Base-by-base conservation (phyloP, 169 alveolate species). In the Eimeria praecox region DNA sequence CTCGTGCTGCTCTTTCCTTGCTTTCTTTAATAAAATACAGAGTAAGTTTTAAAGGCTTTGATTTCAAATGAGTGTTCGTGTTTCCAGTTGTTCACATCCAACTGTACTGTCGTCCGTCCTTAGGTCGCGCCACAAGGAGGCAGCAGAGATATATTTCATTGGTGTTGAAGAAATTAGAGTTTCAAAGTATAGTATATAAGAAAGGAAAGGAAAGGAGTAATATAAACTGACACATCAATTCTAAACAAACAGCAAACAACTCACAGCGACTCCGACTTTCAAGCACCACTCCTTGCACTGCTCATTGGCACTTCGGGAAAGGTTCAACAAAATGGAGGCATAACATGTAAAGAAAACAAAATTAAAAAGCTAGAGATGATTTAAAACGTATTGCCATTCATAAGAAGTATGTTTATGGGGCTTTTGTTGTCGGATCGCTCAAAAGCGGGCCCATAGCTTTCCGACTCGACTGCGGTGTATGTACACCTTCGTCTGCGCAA, bases 281-380 rank as follows among this genome's bases (percentile, higher is more conserved):
- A 9, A n/a, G 75, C 75, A 64, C 75, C n/a, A n/a, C n/a, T n/a
- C n/a, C n/a, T 64, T 64, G 75, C 8, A n/a, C 75, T 64, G 75
- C 75, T 64, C 75, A 64, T 22, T 35, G 40, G 40, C 40, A 22
- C 35, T 6, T 6, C 8, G 8, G 38, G 40, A n/a, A 64, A 27
- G 35, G 8, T 64, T 22, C 75, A 9, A 64, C 16, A 64, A 64
- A 64, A 64, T 8, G 75, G n/a, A 35, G 6, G 18, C 18, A 27
- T 40, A 64, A 8, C 6, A 16, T 3, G 75, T 8, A 64, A 64
- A 6, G 12, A 27, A 64, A 8, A 8, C 6, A n/a, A 64, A 9
- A 22, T 5, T 9, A 64, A 27, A 27, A 20, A 64, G n/a, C 2
- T 2, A 27, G 8, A 64, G 8, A 27, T 12, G 5, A 24, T 64